phyloP scores from a whole-genome alignment of 805 yeast genomes.

The Saturnispora serradocipensis region DNA sequence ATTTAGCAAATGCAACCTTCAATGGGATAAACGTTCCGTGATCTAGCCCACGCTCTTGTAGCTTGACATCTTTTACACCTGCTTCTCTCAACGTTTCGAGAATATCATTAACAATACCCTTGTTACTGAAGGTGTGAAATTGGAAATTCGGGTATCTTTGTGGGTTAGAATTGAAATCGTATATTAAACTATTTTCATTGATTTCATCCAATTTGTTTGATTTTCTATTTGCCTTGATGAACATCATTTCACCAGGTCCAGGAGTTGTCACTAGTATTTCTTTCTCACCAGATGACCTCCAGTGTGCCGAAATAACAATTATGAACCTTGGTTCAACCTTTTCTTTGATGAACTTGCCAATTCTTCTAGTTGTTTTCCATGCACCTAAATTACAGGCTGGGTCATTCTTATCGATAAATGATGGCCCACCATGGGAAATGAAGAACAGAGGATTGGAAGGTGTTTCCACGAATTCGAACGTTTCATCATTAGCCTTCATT shows the following conservation, averaged over 20 bases:
- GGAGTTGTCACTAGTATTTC: slow-evolving; percentile 44
- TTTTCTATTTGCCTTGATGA: slow-evolving; percentile 8
- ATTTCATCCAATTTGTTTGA: slow-evolving; percentile 15
- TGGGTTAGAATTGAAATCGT: slow-evolving; percentile 73
- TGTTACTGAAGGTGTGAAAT: slow-evolving; percentile 44
- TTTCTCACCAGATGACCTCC: slow-evolving; percentile 43
- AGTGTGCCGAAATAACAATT: slow-evolving; percentile 66
- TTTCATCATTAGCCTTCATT: slow-evolving; percentile 6
- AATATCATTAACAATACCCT: slow-evolving; percentile 36
- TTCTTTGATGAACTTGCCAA: slow-evolving; percentile 44
- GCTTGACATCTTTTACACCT: slow-evolving; percentile 35
- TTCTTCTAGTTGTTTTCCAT: slow-evolving; percentile 35
- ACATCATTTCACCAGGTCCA: slow-evolving; percentile 11
- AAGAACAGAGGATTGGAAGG: slow-evolving; percentile 47
- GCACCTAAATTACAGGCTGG: slow-evolving; percentile 48
- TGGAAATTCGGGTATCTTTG: slow-evolving; percentile 49
- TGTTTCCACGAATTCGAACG: slow-evolving; percentile 13
- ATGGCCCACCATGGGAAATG: slow-evolving; percentile 75
- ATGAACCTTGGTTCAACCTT: slow-evolving; percentile 54
- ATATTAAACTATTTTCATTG: slow-evolving; percentile 47
- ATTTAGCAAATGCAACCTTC: slow-evolving; percentile 52
- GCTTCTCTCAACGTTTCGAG: slow-evolving; percentile 29
- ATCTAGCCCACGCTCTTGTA: slow-evolving; percentile 56
- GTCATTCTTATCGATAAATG: slow-evolving; percentile 51
- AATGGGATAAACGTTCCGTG: slow-evolving; percentile 82